Conservation (phyloP, 2,329 filamentous ascomycete genomes). For the Neonectria punicea region DNA sequence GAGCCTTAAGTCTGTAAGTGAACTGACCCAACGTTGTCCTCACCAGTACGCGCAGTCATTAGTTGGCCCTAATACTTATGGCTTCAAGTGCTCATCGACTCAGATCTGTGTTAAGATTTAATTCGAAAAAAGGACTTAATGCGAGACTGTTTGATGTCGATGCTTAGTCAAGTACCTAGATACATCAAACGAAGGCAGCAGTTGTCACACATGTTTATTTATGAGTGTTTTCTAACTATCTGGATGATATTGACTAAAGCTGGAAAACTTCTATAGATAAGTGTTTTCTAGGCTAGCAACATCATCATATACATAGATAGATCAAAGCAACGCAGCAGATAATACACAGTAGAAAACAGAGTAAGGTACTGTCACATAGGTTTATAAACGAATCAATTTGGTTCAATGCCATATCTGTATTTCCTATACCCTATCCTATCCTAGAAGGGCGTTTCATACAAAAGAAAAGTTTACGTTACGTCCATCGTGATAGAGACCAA, state of each 20-base stretch:
- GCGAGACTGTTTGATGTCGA: no score
- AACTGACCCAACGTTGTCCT: not conserved
- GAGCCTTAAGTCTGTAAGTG: not conserved
- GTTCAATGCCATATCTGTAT: constrained; percentile 31
- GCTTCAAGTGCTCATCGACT: not conserved
- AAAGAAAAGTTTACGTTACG: constrained; percentile 30
- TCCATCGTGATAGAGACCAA: constrained; percentile 15
- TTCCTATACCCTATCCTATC: constrained; percentile 24
- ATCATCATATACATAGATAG: no score
- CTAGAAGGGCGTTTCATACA: constrained; percentile 27
- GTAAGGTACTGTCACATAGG: no score
- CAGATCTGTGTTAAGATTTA: not conserved
- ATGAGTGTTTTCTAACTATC: no score
- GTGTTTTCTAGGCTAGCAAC: no score
- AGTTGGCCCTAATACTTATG: not conserved
- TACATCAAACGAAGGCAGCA: no score
- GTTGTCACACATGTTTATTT: not conserved
- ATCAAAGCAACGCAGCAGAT: no score
- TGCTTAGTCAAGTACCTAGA: no score
- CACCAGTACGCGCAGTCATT: not conserved
- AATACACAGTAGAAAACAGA: no score
- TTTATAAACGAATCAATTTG: not conserved
- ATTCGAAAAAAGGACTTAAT: not conserved
- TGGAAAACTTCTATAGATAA: no score
- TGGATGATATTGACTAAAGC: no score